A percentile compares a stretch with the other conserved stretches of the same genome.
Conservation (phyloP, 306 rosid species). For the Trichosanthes truncata region DNA sequence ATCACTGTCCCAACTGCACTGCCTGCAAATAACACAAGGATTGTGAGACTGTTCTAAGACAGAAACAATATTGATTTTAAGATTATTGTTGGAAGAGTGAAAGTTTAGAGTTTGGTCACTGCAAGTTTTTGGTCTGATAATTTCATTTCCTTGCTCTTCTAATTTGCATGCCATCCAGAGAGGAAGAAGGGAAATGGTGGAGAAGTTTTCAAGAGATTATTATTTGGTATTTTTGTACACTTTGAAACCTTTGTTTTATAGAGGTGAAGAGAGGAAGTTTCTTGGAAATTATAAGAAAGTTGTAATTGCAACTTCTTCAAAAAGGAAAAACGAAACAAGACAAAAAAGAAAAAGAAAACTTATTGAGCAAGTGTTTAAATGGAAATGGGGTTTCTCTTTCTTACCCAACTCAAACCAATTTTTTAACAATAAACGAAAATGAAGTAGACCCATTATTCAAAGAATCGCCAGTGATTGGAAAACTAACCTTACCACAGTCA, state of each 20-base stretch:
- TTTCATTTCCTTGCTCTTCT: background rate
- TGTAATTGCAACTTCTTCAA: background rate
- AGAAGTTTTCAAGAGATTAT: background rate
- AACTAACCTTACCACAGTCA: too few relatives aligned
- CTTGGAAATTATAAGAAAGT: background rate
- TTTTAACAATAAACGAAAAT: too few relatives aligned
- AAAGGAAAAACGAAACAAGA: background rate
- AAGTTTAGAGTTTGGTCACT: background rate
- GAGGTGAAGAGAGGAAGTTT: background rate
- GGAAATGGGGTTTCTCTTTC: background rate
- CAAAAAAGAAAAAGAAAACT: background rate
- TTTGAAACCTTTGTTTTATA: background rate
- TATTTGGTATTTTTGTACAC: background rate
- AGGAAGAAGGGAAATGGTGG: background rate
- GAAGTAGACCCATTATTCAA: too few relatives aligned
- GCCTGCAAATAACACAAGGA: conserved; percentile 26
- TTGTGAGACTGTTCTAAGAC: conserved; percentile 1
- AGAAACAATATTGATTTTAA: background rate
- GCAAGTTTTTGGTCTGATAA: background rate
- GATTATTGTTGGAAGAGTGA: background rate
- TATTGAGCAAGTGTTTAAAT: background rate
- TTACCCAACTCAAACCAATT: background rate
- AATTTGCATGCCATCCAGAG: background rate
- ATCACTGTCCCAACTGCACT: conserved; percentile 1
- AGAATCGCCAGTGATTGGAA: too few relatives aligned